Base-by-base conservation (phyloP, 75 land plant genomes). In the Adiantum capillusveneris region DNA sequence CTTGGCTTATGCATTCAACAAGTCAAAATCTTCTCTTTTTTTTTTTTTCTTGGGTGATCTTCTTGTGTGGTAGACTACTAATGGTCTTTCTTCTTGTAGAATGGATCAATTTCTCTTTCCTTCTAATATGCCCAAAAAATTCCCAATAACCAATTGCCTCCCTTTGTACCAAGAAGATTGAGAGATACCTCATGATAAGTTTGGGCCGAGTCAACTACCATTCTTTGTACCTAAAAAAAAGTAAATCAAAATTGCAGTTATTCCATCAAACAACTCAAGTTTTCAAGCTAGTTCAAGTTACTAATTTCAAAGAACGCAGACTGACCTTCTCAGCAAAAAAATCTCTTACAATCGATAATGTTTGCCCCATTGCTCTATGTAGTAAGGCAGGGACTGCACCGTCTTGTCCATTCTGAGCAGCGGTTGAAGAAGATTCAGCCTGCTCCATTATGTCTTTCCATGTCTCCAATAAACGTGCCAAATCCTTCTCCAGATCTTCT, bases 281-380 rank as follows among this genome's bases (percentile, higher is more conserved):
- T n/a, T 52, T 52, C 22, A 12, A 39, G 13, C 25, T n/a, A 52
- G 18, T 11, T 24, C 24, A 16, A 54, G 44, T 45, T 9, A 18
- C 42, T 14, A 1, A 66, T 41, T 62, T 26, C 14, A 66, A 53
- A 11, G 21, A 54, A 19, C 14, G 28, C 21, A 53, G 1, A 50
- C 16, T 58, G 44, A 86, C 91, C 74, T 86, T 84, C 27, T 86
- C 85, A 60, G 71, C 87, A 51, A 94, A 94, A 57, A 90, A 78
- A 67, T 94, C 91, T 41, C 94, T 87, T 28, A 86, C 96, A 63
- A 83, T 84, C 18, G 84, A 75, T 3, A 94, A 76, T 29, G 88
- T 86, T 63, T 90, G 99, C 55, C 99, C 85, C 96, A 94, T 94
- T 46, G 96, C 99, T 56, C 80, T 75, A 60, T 94, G 96, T 46